Evolutionary conservation across 495 filamentous ascomycete genomes (phyloP), one percentile per base, ranked within the genome.

Genomic region (Friedmanniomyces simplex): DNA sequence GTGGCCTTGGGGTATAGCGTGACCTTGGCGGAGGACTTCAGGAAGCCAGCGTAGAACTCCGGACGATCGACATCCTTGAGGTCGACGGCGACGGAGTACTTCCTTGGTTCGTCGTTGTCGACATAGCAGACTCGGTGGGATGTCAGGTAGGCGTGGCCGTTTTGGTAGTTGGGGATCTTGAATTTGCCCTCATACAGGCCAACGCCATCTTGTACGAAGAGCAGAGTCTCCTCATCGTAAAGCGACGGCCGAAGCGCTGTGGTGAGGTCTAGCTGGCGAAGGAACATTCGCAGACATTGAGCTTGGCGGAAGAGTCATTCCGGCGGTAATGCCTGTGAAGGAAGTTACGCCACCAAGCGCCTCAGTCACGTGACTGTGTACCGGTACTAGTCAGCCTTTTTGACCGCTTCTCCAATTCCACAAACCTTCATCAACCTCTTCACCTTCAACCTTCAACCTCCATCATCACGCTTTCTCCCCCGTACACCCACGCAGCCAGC

Each of bases 151-250:
- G 89, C 87, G 73, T 95, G 89, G 61, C 93, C 93, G 75, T 95
- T 87, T 66, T 99, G 94, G 42, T 89, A 86, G 61, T 88, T 82
- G n/a, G 89, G 86, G 50, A 97, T 81, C 73, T 97, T 97, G 77
- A 82, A 91, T 74, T 96, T 97, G 58, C 94, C 93, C 77, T 96
- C 88, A 73, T 99, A 99, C 61, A 99, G 76, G 64, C 94, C 93
- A 66, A 97, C 93, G 70, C 86, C 87, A 79, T 96, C 88, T 73
- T 96, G 90, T 58, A 99, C 89, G 74, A 96, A 97, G 56, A 97
- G 81, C 30, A 96, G 75, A 21, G 79, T 78, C 71, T 97, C 93
- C 74, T 96, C 94, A 60, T 89, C 87, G 48, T 94, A 78, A 58
- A 96, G 83, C 52, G 83, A 83, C 43, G 93, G 93, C 75, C 94